Base-by-base conservation (phyloP, 164 flowering plant species). In the Annona cherimola region DNA sequence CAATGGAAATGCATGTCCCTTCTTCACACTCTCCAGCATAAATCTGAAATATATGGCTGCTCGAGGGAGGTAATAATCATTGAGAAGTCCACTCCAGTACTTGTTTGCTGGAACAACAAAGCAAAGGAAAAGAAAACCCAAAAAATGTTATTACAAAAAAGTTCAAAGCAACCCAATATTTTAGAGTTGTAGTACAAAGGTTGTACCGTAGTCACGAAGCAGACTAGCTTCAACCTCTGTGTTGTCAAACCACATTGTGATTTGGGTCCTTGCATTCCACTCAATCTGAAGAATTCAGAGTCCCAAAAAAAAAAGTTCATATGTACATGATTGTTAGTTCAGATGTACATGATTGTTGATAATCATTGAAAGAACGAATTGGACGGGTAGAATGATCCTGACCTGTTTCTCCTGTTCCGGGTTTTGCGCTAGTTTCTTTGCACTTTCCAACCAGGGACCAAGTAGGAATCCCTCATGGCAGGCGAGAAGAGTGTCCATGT, bases 241-340 rank as follows among this genome's bases (percentile, higher is more conserved):
- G 83, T 87, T 90, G 82, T 90, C 92, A 61, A 84, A 87, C 93
- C 93, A 89, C 93, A 90, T 90, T 0, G 93, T 88, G 76, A 88
- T 83, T 76, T 88, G 92, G 20, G 91, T 88, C 83, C 96, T 86
- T 42, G 96, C 95, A 75, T 90, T 90, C 93, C 96, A 88, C 77
- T 90, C 93, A 70, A 73, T 89, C 91, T 90, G 84, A 57, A 79
- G 1, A 50, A 65, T 0, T 41, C 12, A 72, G 55, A n/a, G 35
- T 26, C 18, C 9, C 20, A 46, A 18, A 5, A 26, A 1, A 67
- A 42, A 16, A 73, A 64, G 45, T 35, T 44, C 40, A 45, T 9
- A 4, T 8, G 63, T 8, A 14, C 46, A 66, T 16, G 3, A n/a
- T 66, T 66, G n/a, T 43, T 66, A 64, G 45, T 35, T 44, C 40